Evolutionary conservation across 306 rosid species (phyloP).

Genomic region (Begonia fuchsioides): DNA sequence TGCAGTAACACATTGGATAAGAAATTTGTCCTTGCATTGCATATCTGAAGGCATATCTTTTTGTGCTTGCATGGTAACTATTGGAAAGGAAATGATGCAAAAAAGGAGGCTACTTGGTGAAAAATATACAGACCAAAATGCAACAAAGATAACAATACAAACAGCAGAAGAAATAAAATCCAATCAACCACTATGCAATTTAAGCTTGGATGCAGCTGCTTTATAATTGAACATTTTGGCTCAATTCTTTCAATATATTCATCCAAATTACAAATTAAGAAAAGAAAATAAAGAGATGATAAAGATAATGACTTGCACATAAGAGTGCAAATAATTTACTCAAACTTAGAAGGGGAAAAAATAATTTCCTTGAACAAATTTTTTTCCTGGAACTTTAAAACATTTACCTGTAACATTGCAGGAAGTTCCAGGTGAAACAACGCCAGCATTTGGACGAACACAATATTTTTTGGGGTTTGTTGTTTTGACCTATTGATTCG

Average conservation of each 20-base stretch:
- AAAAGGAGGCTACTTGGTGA: not conserved
- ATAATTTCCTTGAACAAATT: not conserved
- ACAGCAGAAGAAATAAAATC: no score
- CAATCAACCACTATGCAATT: no score
- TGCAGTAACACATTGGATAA: constrained; percentile 34
- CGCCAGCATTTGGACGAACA: constrained; percentile 36
- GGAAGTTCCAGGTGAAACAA: constrained; percentile 21
- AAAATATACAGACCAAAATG: not conserved
- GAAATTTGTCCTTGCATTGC: constrained; percentile 45
- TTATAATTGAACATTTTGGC: no score
- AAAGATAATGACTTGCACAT: no score
- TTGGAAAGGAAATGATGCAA: not conserved
- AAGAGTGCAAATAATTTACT: no score
- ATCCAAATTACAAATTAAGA: no score
- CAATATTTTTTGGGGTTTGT: constrained; percentile 37
- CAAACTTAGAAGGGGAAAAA: no score
- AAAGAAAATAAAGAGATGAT: no score
- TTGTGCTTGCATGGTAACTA: constrained; percentile 37
- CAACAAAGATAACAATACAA: not conserved
- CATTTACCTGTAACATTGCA: constrained; percentile 28
- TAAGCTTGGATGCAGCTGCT: no score
- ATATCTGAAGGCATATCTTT: constrained; percentile 25
- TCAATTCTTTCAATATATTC: no score
- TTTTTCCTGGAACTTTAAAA: not conserved
- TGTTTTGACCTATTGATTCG: constrained; percentile 26